phyloP scores from a whole-genome alignment of 2,329 filamentous ascomycete genomes.

The Penicillium frequentans region DNA sequence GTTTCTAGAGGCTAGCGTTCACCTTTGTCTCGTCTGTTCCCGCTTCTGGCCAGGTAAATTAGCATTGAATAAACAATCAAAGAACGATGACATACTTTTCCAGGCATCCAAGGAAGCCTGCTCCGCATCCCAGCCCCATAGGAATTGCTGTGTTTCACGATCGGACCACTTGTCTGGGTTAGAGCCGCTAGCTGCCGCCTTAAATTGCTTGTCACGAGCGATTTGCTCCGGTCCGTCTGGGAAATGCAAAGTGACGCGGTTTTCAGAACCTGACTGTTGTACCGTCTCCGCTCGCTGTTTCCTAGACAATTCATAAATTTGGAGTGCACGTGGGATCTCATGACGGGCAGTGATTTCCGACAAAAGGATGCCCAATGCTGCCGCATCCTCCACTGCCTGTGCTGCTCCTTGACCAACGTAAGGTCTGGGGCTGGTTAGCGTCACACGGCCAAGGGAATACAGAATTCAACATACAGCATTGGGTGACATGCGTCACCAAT shows the following conservation, averaged over 20 bases:
- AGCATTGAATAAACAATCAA: neutral
- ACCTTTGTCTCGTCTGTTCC: conserved; percentile 5
- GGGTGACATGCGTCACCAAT: conserved; percentile 49
- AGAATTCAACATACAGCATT: conserved; percentile 38
- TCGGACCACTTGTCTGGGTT: conserved; percentile 66
- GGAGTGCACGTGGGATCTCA: conserved; percentile 37
- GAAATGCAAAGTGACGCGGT: conserved; percentile 38
- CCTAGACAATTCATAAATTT: conserved; percentile 38
- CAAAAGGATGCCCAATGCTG: conserved; percentile 35
- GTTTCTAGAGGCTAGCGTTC: conserved; percentile 18
- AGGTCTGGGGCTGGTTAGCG: conserved; percentile 22
- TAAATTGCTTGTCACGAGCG: conserved; percentile 42
- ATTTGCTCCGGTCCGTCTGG: conserved; percentile 42
- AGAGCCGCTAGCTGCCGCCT: conserved; percentile 23
- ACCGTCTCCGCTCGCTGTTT: conserved; percentile 42
- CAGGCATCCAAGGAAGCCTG: conserved; percentile 32
- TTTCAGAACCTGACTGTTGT: conserved; percentile 37
- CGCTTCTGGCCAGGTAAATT: conserved; percentile 5
- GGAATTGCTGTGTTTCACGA: conserved; percentile 59
- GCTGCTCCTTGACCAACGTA: conserved; percentile 48
- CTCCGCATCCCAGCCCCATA: conserved; percentile 42
- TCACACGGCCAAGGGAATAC: neutral
- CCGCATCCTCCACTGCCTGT: conserved; percentile 47
- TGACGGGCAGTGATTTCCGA: conserved; percentile 30
- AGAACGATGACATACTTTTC: conserved; percentile 23